These are phyloP conservation scores for Akanthomyces muscarius DNA, from an alignment of 2,329 filamentous ascomycete genomes.

Conservation along the genomic window DNA sequence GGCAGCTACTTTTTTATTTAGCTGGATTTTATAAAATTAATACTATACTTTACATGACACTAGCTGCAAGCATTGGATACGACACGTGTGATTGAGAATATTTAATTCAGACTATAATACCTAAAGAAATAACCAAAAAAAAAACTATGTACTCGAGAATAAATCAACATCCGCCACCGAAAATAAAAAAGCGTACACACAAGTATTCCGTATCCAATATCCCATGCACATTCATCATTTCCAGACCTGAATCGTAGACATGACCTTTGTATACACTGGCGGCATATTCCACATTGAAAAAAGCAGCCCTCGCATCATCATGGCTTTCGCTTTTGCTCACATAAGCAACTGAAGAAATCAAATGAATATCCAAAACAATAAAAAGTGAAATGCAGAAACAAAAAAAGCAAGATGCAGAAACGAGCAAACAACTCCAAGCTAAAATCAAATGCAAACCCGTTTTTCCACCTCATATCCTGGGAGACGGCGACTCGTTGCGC, in stretches of 20 bases:
- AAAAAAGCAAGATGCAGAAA: slow-evolving; percentile 8
- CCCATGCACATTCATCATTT: slow-evolving; percentile 1
- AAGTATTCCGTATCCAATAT: not conserved
- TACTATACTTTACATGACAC: not conserved
- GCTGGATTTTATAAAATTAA: not conserved
- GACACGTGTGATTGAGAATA: not conserved
- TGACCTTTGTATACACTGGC: not conserved
- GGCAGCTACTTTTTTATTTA: too few species aligned
- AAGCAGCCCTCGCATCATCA: not conserved
- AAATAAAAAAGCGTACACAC: not conserved
- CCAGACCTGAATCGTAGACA: not conserved
- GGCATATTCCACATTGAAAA: not conserved
- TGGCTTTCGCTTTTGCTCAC: not conserved
- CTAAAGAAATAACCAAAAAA: not conserved
- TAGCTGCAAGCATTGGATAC: not conserved
- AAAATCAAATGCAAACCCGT: not conserved
- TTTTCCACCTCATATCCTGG: not conserved
- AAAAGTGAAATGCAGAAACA: not conserved
- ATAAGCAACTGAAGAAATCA: not conserved
- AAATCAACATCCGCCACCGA: not conserved
- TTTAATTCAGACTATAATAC: not conserved
- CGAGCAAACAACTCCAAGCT: slow-evolving; percentile 4
- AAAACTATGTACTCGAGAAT: slow-evolving; percentile 14
- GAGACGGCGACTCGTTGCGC: slow-evolving; percentile 14
- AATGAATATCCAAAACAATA: not conserved